Evolutionary conservation across 1,284 basidiomycete genomes (phyloP).

Genomic region (Pseudozyma sp.): DNA sequence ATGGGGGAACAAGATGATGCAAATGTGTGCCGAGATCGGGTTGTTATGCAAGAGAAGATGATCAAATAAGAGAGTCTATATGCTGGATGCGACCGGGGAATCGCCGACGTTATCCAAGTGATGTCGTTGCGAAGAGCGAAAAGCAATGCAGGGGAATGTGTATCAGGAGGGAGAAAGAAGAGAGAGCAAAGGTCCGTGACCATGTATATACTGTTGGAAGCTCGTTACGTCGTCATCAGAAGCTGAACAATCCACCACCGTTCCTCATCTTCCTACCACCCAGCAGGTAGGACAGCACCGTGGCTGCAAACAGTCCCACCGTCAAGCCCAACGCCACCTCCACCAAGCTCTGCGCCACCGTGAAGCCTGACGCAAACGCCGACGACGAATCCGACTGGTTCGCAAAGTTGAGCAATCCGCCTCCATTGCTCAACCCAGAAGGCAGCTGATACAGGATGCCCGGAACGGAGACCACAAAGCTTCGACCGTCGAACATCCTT

Average conservation of each 20-base stretch:
- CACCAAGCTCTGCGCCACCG: constrained; percentile 55
- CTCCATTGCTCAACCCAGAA: constrained; percentile 84
- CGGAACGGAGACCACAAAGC: constrained; percentile 75
- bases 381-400: constrained; percentile 35
- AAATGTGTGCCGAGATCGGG: not conserved
- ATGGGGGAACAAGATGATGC: not conserved
- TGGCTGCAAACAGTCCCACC: constrained; percentile 65
- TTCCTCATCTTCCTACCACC: constrained; percentile 59
- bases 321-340: constrained; percentile 66
- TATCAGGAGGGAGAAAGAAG: not conserved
- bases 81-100: not conserved
- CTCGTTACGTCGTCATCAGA: constrained; percentile 30
- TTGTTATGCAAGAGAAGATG: not conserved
- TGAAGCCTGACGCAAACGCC: constrained; percentile 43
- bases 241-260: constrained; percentile 61
- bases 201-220: not conserved
- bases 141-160: not conserved
- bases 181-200: not conserved
- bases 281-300: constrained; percentile 61
- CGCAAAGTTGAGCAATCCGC: constrained; percentile 82
- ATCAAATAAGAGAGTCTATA: not conserved
- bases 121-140: too few species aligned
- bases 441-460: constrained; percentile 89
- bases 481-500: constrained; percentile 80
- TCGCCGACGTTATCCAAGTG: too few species aligned